Conservation (phyloP, 345 rosid genomes). For the Bruguiera sexangula region DNA sequence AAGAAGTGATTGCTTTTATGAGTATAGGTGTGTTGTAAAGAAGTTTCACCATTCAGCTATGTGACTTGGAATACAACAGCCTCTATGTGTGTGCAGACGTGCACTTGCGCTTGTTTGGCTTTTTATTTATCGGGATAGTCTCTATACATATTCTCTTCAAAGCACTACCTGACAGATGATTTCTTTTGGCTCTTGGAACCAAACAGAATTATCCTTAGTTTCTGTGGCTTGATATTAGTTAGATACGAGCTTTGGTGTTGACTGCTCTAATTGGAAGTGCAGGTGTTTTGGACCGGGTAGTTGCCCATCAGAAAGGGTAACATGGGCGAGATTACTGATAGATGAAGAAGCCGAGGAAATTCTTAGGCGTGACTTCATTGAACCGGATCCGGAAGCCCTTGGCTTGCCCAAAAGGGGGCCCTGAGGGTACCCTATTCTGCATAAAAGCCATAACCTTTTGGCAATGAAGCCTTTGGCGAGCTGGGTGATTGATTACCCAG, state of each 20-base stretch:
- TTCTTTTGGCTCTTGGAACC: background rate
- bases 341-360: conserved; percentile 87
- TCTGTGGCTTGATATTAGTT: background rate
- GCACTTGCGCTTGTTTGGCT: no score
- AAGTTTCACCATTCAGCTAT: background rate
- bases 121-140: background rate
- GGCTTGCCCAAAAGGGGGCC: conserved; percentile 81
- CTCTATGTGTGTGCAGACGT: no score
- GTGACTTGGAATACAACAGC: background rate
- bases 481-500: background rate
- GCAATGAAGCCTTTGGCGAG: no score
- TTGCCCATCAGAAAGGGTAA: conserved; percentile 61
- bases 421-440: conserved; percentile 65
- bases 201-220: background rate
- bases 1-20: conserved; percentile 92
- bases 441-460: conserved; percentile 20
- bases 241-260: no score
- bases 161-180: background rate
- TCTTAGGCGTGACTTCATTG: conserved; percentile 66
- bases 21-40: conserved; percentile 54
- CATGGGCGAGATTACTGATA: conserved; percentile 80
- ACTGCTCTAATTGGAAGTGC: conserved; percentile 13
- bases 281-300: conserved; percentile 91
- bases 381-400: conserved; percentile 70
- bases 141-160: no score